A percentile compares a stretch with the other conserved stretches of the same genome.
phyloP scores from a whole-genome alignment of 2,329 filamentous ascomycete genomes.

The Pyricularia grisea region DNA sequence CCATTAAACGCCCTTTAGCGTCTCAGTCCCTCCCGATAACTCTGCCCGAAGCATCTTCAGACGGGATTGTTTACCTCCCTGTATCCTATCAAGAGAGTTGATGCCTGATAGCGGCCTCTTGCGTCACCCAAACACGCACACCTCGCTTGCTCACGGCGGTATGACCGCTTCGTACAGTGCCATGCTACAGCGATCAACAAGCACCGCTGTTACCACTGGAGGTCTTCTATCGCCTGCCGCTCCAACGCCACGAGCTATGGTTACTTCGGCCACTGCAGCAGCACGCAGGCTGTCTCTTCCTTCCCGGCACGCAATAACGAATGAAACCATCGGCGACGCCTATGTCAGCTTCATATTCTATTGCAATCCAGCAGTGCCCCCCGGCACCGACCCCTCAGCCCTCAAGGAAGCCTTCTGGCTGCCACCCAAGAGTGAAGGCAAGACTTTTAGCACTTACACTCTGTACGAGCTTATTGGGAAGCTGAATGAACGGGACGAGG shows the following conservation, averaged over 20 bases:
- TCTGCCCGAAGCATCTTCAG: neutral
- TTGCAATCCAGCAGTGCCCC: slow-evolving; percentile 75
- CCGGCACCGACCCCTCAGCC: slow-evolving; percentile 58
- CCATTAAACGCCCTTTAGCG: neutral
- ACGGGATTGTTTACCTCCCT: neutral
- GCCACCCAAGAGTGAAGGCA: slow-evolving; percentile 80
- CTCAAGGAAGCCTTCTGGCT: slow-evolving; percentile 68
- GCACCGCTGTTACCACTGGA: neutral
- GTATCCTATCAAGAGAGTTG: neutral
- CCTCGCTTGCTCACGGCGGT: neutral
- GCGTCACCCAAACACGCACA: neutral
- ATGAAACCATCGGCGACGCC: slow-evolving; percentile 66
- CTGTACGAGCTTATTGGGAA: slow-evolving; percentile 72
- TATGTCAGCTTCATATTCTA: slow-evolving; percentile 81
- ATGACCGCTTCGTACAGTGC: neutral
- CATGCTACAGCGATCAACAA: slow-evolving; percentile 1
- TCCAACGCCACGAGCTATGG: neutral
- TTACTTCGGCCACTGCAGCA: neutral
- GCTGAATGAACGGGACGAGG: slow-evolving; percentile 63
- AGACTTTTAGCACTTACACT: slow-evolving; percentile 69
- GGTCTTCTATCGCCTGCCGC: neutral
- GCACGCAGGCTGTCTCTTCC: slow-evolving; percentile 40
- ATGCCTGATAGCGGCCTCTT: neutral
- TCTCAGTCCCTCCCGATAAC: neutral
- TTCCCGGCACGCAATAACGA: slow-evolving; percentile 50